Base-by-base conservation (phyloP, 768 basidiomycete genomes). In the Naganishia antarctica region DNA sequence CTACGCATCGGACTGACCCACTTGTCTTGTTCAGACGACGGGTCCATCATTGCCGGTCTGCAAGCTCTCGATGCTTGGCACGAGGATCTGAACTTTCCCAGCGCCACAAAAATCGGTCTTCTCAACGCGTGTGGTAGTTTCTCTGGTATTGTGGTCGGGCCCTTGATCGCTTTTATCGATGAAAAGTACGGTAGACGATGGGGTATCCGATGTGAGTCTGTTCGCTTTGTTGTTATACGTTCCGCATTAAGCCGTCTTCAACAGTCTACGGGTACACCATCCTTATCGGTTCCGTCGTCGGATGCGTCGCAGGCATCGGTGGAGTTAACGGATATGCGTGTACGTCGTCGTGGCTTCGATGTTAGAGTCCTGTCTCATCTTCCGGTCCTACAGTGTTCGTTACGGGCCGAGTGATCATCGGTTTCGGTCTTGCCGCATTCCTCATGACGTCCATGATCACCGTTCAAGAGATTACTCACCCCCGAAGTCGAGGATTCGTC, bases 401-500 rank as follows among this genome's bases (percentile, higher is more conserved):
- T 43, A 61, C 68, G 41, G 74, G 75, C 2, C 61, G 77, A 26
- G 67, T 70, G 57, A 70, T 77, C 66, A 74, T 78, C 45, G 76
- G 77, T 21, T 70, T 74, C 43, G 77, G 77, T 26, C 73, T 79
- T 15, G 74, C 78, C 16, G 70, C 75, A 0, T 77, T 76, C 73
- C 70, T 77, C 45, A 75, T 77, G 72, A 78, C 78, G 0, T 74
- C 73, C 3, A 67, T 77, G 44, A 69, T 76, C 25, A 74, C 78
- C 28, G 72, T 78, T 4, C 76, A 78, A 62, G 79, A 80, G 70
- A 73, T 78, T 47, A 72, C 75, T 7, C 79, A 80, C 69, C 79
- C 79, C n/a, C 67, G 78, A 60, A 68, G 66, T 25, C 66, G 78
- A 43, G 60, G 66, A 8, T 59, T 67, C 28, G 66, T 78, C 29